Evolutionary conservation across 2,329 filamentous ascomycete genomes (phyloP).

Genomic region (Cryphonectria nitschkei): DNA sequence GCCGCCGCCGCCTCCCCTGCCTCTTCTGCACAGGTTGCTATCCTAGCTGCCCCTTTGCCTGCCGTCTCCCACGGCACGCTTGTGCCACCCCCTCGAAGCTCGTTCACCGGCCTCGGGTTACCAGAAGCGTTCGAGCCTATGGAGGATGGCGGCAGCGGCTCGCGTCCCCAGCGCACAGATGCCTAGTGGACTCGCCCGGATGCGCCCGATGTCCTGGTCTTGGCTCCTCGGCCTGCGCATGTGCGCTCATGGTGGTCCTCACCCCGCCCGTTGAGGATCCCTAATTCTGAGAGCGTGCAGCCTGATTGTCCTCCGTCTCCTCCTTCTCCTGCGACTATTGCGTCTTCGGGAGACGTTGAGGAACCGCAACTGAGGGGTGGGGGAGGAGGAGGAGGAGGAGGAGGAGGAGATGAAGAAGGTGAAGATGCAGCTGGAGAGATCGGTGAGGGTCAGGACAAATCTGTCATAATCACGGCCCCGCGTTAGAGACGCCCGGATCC

Average conservation of each 20-base stretch:
- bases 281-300: not conserved
- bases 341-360: not conserved
- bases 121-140: constrained; percentile 22
- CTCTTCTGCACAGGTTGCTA: constrained; percentile 17
- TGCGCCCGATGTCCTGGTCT: not conserved
- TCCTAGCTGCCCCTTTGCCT: constrained; percentile 21
- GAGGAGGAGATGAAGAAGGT: not conserved
- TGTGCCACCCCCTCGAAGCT: constrained; percentile 20
- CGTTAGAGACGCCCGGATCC: not conserved
- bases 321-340: not conserved
- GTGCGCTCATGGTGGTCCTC: not conserved
- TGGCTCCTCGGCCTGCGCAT: constrained; percentile 13
- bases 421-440: not conserved
- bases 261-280: not conserved
- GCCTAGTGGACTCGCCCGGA: constrained; percentile 16
- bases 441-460: not conserved
- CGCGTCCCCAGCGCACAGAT: constrained; percentile 22
- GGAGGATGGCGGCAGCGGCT: constrained; percentile 20
- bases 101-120: constrained; percentile 22
- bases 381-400: not conserved
- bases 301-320: not conserved
- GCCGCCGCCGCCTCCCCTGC: constrained; percentile 21
- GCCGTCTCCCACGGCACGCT: constrained; percentile 13
- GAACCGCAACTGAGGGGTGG: not conserved
- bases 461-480: constrained; percentile 8